These are phyloP conservation scores for Fragaria iinumae DNA, from an alignment of 306 rosid species.

Conservation along the genomic window DNA sequence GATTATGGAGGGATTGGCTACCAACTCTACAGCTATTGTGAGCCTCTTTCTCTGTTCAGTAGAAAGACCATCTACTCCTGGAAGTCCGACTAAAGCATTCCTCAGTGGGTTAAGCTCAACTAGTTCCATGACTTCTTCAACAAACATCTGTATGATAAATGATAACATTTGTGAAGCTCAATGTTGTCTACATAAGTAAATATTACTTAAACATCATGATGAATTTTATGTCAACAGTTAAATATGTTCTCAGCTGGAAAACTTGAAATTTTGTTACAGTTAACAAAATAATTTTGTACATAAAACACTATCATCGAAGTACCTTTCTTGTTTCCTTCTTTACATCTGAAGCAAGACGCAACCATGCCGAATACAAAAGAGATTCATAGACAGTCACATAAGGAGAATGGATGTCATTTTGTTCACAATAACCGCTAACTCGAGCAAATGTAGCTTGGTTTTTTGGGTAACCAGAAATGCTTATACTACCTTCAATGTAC, in stretches of 20 bases:
- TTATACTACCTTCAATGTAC: slow-evolving; percentile 43
- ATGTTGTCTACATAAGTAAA: not conserved
- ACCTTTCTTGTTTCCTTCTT: slow-evolving; percentile 35
- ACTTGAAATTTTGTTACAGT: not conserved
- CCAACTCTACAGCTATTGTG: slow-evolving; percentile 48
- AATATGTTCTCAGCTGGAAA: not conserved
- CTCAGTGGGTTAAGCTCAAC: slow-evolving; percentile 38
- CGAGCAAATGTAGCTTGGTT: slow-evolving; percentile 49
- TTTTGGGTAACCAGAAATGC: slow-evolving; percentile 46
- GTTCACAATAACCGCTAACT: slow-evolving; percentile 49
- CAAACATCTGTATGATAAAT: slow-evolving; percentile 34
- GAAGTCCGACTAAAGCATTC: slow-evolving; percentile 44
- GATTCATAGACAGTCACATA: slow-evolving; percentile 46
- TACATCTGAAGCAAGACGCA: slow-evolving; percentile 41
- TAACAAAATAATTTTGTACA: not conserved
- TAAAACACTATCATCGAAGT: not conserved
- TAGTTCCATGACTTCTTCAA: slow-evolving; percentile 48
- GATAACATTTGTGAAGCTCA: not conserved
- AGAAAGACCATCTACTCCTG: slow-evolving; percentile 47
- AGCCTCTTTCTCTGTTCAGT: slow-evolving; percentile 47
- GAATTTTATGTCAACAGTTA: not conserved
- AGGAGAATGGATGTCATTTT: slow-evolving; percentile 50
- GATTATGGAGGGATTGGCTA: slow-evolving; percentile 47
- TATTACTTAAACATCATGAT: not conserved
- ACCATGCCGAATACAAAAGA: slow-evolving; percentile 44